Percentiles rank a stretch among this genome's conserved stretches.
phyloP scores from a whole-genome alignment of 345 rosid genomes.

The Citrus cavaleriei region DNA sequence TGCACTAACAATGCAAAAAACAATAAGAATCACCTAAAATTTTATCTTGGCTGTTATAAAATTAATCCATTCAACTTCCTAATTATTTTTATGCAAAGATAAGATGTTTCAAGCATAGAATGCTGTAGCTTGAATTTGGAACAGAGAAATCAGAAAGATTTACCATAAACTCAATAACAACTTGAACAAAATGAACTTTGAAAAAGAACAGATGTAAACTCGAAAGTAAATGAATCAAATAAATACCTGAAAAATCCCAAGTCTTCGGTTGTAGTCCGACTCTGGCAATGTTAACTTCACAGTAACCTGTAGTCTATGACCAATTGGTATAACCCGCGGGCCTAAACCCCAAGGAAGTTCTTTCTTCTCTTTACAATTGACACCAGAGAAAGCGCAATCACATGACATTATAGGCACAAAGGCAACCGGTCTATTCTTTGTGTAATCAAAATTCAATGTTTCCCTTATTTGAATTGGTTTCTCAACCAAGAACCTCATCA shows the following conservation, averaged over 20 bases:
- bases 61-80: not conserved
- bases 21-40: not conserved
- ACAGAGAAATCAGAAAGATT: not conserved
- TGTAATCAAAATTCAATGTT: conserved; percentile 61
- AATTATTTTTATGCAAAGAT: not conserved
- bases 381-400: conserved; percentile 38
- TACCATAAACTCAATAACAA: not conserved
- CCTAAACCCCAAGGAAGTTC: conserved; percentile 20
- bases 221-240: not conserved
- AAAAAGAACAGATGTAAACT: not conserved
- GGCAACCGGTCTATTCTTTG: conserved; percentile 61
- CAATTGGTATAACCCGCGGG: conserved; percentile 30
- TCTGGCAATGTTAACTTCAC: conserved; percentile 66
- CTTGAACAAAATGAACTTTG: not conserved
- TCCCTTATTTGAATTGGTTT: conserved; percentile 56
- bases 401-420: conserved; percentile 58
- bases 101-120: not conserved
- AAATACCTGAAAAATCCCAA: conserved; percentile 88
- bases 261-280: conserved; percentile 73
- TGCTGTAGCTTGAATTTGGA: not conserved
- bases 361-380: conserved; percentile 42
- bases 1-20: not conserved
- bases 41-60: not conserved
- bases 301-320: conserved; percentile 40
- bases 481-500: conserved; percentile 56